Conservation (phyloP, 2,329 filamentous ascomycete genomes). For the Trichoderma polysporum region DNA sequence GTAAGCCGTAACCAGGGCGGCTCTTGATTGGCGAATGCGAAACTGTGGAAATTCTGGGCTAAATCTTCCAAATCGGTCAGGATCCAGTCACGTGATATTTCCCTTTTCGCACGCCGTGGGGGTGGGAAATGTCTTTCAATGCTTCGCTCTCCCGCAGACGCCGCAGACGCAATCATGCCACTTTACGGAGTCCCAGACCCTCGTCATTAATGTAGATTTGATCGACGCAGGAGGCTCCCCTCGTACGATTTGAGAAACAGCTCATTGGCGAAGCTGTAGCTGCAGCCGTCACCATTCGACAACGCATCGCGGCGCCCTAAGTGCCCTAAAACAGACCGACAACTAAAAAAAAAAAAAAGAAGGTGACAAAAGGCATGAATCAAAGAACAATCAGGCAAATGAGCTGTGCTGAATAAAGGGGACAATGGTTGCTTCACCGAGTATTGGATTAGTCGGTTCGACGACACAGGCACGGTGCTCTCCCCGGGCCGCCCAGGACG, state of each 20-base stretch:
- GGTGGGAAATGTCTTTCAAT: neutral
- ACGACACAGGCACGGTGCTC: neutral
- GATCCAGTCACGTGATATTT: neutral
- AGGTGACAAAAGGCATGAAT: neutral
- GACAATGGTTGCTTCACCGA: neutral
- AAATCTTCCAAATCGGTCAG: constrained; percentile 5
- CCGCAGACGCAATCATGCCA: constrained; percentile 22
- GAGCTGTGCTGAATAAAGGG: neutral
- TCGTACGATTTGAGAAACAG: constrained; percentile 21
- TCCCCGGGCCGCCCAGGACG: neutral
- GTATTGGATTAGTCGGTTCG: neutral
- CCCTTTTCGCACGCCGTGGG: neutral
- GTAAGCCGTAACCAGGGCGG: constrained; percentile 8
- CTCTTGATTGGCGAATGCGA: neutral
- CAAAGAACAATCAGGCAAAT: neutral
- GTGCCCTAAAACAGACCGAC: neutral
- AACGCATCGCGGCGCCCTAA: constrained; percentile 8
- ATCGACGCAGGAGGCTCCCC: constrained; percentile 13
- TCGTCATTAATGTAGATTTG: constrained; percentile 15
- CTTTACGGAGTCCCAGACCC: neutral
- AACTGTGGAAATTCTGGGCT: constrained; percentile 6
- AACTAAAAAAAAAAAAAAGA: neutral
- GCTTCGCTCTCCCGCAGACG: constrained; percentile 15
- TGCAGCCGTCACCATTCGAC: constrained; percentile 9
- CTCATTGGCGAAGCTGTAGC: constrained; percentile 10